A percentile compares a stretch with the other conserved stretches of the same genome.
phyloP scores from a whole-genome alignment of 2,329 filamentous ascomycete genomes.

The Calonectria pseudoturangicola region DNA sequence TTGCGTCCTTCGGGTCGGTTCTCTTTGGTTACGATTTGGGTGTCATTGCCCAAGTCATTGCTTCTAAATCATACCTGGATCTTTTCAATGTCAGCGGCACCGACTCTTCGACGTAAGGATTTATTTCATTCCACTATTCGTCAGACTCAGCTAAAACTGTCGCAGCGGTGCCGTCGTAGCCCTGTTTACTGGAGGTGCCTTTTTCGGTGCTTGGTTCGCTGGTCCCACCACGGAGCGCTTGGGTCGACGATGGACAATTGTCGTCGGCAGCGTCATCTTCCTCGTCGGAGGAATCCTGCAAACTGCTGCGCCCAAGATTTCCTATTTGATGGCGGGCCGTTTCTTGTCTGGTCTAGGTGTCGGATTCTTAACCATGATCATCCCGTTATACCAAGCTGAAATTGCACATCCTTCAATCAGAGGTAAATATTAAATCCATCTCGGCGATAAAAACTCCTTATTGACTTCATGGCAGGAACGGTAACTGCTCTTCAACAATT shows the following conservation, averaged over 20 bases:
- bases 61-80: conserved; percentile 28
- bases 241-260: conserved; percentile 82
- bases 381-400: conserved; percentile 83
- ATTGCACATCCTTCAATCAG: conserved; percentile 85
- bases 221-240: conserved; percentile 68
- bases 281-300: conserved; percentile 83
- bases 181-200: conserved; percentile 41
- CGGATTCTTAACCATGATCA: conserved; percentile 61
- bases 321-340: conserved; percentile 82
- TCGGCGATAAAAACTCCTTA: neutral
- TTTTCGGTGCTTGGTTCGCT: conserved; percentile 38
- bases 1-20: conserved; percentile 73
- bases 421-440: conserved; percentile 66
- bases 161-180: conserved; percentile 36
- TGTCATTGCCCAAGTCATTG: conserved; percentile 53
- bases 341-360: conserved; percentile 79
- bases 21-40: conserved; percentile 75
- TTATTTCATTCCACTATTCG: neutral
- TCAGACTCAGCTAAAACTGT: conserved; percentile 9
- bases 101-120: conserved; percentile 35
- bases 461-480: conserved; percentile 25
- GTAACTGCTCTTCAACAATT: conserved; percentile 87
- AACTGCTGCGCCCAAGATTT: conserved; percentile 75
- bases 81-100: conserved; percentile 31
- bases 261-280: conserved; percentile 81